Conservation (phyloP, 1,284 basidiomycete species). For the Pyrrhoderma noxium region DNA sequence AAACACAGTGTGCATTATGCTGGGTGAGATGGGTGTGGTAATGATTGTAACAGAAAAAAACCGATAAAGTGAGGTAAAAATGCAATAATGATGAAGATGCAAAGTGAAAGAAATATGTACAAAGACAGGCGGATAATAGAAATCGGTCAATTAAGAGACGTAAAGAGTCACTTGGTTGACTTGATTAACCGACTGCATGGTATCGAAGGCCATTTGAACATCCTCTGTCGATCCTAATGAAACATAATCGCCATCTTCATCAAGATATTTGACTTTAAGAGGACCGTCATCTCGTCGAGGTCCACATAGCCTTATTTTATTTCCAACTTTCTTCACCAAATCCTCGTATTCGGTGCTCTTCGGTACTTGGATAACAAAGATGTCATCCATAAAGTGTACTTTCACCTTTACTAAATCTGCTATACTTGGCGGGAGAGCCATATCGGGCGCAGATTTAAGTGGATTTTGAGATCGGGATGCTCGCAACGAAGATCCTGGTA, state of each 20-base stretch:
- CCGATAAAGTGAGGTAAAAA: background rate
- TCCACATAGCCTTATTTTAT: conserved; percentile 87
- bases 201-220: conserved; percentile 85
- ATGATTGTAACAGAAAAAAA: conserved; percentile 1
- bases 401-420: conserved; percentile 69
- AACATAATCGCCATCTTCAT: conserved; percentile 88
- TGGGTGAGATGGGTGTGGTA: conserved; percentile 9
- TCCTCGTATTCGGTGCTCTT: conserved; percentile 70
- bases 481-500: conserved; percentile 47
- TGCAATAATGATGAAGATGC: conserved; percentile 1
- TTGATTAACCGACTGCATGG: conserved; percentile 63
- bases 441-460: conserved; percentile 22
- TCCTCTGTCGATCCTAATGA: conserved; percentile 83
- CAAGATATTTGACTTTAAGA: conserved; percentile 80
- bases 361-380: conserved; percentile 87
- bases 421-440: conserved; percentile 25
- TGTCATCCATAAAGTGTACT: conserved; percentile 83
- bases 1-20: conserved; percentile 8
- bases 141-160: conserved; percentile 31
- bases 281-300: conserved; percentile 67
- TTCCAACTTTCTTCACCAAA: conserved; percentile 82
- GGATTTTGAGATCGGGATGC: conserved; percentile 47
- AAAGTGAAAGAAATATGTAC: background rate
- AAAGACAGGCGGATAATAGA: background rate
- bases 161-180: conserved; percentile 70